Base-by-base conservation (phyloP, 305 asterid genomes). In the Lippia alba region DNA sequence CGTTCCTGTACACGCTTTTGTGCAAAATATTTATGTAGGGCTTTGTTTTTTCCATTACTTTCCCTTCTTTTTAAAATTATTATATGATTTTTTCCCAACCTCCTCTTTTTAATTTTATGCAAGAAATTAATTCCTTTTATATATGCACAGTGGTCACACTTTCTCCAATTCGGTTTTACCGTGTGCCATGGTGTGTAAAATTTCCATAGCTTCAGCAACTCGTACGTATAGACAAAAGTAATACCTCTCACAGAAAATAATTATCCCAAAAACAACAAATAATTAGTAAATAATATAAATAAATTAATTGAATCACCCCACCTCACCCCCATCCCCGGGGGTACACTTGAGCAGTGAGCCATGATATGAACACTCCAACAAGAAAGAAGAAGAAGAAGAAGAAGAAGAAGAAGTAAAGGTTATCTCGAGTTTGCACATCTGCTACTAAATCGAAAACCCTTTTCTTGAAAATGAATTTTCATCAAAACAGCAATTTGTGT, bases 321-420 rank as follows among this genome's bases (percentile, higher is more conserved):
- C 71, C 56, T 44, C 30, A 53, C 58, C 9, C 20, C 12, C 11
- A 59, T 76, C 51, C 56, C 65, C 62, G 64, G 67, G 64, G 67
- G 78, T 69, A 81, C 82, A 80, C 63, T 77, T 72, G 76, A 73
- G 73, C 81, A 69, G 66, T 55, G 76, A 77, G 70, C 79, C 73
- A 19, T 74, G 70, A 71, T 56, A 74, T 72, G 72, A 55, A 75
- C 62, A 45, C 71, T 62, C 71, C 71, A 30, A 74, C 50, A 69
- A 53, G 20, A 36, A 36, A 8, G 9, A 36, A 8, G 41, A 36
- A 36, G 30, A 44, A 8, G 41, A 36, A 36, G 30, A 44, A 61
- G 24, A 57, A 32, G 49, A 51, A 16, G 17, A 53, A 20, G 41
- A 76, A 73, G 20, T 58, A 59, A 60, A 20, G 15, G 44, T 17